Base-by-base conservation (phyloP, 2,329 filamentous ascomycete species). In the Penicillium sp. region DNA sequence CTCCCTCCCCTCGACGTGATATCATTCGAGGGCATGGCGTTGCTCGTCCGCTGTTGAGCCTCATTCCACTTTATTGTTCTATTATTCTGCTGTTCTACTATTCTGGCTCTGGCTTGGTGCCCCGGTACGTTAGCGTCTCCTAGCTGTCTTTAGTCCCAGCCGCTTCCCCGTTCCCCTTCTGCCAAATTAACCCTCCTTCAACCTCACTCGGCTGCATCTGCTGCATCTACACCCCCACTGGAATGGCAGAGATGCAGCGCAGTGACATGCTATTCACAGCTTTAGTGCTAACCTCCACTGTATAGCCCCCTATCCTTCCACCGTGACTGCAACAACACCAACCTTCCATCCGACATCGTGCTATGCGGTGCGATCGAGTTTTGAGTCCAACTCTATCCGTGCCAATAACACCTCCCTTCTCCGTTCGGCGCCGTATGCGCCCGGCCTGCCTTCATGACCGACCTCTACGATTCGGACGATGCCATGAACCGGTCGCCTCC, bases 381-480 rank as follows among this genome's bases (percentile, higher is more conserved):
- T n/a, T 24, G 29, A 12, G 39, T 18, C 23, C 4, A 27, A 12
- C 24, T 18, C 23, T 5, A 27, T 9, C 15, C 13, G 39, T 8
- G 36, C 26, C 36, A 12, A 42, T 20, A 42, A 29, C 43, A 47
- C 21, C 43, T 42, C 36, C 34, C 51, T 42, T 41, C 36, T 20
- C 33, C 39, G 4, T n/a, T 42, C 29, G 39, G 39, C 39, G 39
- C 39, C 24, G 39, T 13, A 55, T 59, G 52, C 51, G 34, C 54
- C 47, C 39, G 26, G 26, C 49, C 44, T 29, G 52, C 50, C 54
- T 64, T 60, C 59, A 71, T 72, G 66, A 71, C 61, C 59, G 71
- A 74, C 51, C 63, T 64, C 57, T 75, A 75, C 62, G 71, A 75
- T 54, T 67, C 69, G 51, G 73, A 76, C 52, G 73, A 75, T 54